phyloP scores from a whole-genome alignment of 2,329 filamentous ascomycete genomes.

The Tolypocladium capitatum region DNA sequence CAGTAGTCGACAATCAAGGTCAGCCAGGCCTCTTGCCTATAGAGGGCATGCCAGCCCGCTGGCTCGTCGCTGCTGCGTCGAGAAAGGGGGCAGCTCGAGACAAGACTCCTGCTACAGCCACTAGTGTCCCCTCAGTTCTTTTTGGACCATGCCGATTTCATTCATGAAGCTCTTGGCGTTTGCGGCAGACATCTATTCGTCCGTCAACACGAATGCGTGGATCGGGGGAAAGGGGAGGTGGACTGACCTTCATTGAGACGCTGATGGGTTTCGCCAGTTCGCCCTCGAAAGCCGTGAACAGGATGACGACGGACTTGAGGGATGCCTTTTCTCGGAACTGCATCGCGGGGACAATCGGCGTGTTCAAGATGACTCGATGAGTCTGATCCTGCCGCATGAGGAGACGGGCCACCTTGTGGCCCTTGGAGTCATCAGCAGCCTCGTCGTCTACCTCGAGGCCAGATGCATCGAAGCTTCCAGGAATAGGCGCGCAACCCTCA shows the following conservation, averaged over 20 bases:
- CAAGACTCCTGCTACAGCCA: background rate
- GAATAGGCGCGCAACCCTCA: slow-evolving; percentile 33
- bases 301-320: slow-evolving; percentile 55
- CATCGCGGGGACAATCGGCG: slow-evolving; percentile 64
- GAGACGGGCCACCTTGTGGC: slow-evolving; percentile 50
- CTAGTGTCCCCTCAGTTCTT: slow-evolving; percentile 31
- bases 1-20: background rate
- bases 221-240: background rate
- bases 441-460: slow-evolving; percentile 31
- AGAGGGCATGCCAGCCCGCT: background rate
- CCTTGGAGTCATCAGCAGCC: slow-evolving; percentile 12
- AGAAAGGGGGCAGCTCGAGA: background rate
- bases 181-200: slow-evolving; percentile 35
- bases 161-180: slow-evolving; percentile 39
- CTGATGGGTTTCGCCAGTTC: slow-evolving; percentile 39
- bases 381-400: slow-evolving; percentile 88
- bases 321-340: slow-evolving; percentile 65
- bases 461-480: slow-evolving; percentile 43
- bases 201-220: background rate
- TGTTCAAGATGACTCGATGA: slow-evolving; percentile 76
- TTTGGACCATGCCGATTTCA: slow-evolving; percentile 35
- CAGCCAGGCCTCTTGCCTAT: background rate
- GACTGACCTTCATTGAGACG: slow-evolving; percentile 46
- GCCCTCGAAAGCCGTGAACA: slow-evolving; percentile 51
- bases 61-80: background rate